phyloP scores from a whole-genome alignment of 176 grass and related monocot species.

The Rhipidocladum racemiflorum region DNA sequence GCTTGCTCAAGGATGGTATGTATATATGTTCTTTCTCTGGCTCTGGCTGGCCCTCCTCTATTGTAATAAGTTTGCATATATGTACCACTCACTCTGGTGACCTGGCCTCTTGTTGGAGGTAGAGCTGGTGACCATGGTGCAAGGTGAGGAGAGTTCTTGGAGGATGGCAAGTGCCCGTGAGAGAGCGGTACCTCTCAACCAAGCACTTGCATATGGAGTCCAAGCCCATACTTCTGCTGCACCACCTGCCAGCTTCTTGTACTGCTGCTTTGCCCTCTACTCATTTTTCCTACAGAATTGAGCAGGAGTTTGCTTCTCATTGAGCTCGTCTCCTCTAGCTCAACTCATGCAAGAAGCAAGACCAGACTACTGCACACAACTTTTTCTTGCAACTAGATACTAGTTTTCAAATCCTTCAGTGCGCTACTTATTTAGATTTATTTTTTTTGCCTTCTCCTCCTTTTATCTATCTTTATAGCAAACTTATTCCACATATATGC shows the following conservation, averaged over 20 bases:
- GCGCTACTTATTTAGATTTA: conserved; percentile 38
- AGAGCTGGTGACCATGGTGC: conserved; percentile 49
- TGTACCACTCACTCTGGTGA: background rate
- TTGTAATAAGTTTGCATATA: background rate
- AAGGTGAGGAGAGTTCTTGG: conserved; percentile 63
- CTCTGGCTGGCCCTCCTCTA: background rate
- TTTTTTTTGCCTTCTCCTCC: conserved; percentile 17
- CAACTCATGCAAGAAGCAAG: background rate
- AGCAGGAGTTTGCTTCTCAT: background rate
- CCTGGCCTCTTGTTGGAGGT: background rate
- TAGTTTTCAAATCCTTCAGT: conserved; percentile 52
- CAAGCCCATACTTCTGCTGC: conserved; percentile 38
- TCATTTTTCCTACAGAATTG: background rate
- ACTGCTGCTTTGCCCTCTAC: conserved; percentile 5
- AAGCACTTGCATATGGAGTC: conserved; percentile 51
- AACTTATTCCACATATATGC: conserved; percentile 46
- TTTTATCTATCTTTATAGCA: conserved; percentile 71
- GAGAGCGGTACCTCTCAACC: conserved; percentile 36
- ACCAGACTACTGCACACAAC: background rate
- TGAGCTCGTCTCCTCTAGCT: conserved; percentile 9
- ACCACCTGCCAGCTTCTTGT: conserved; percentile 58
- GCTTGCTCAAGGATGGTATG: conserved; percentile 49
- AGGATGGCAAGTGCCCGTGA: conserved; percentile 58
- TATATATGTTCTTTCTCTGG: background rate
- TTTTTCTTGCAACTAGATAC: conserved; percentile 34